These are phyloP conservation scores for Maudiozyma serrabonitensis DNA, from an alignment of 805 yeast species.

Conservation along the genomic window DNA sequence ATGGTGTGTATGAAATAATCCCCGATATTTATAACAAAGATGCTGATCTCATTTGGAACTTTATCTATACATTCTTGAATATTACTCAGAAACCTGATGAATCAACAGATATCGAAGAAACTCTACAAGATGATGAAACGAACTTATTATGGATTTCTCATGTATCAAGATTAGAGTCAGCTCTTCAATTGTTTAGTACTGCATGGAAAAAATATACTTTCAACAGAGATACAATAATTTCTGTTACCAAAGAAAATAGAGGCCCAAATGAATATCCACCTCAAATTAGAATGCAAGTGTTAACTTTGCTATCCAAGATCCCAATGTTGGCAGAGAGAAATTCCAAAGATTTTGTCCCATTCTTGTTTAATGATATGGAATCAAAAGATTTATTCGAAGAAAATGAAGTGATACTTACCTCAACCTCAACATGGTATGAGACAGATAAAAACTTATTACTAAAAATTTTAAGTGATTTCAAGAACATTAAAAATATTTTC, in stretches of 20 bases:
- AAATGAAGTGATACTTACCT: conserved; percentile 1
- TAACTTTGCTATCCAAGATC: conserved; percentile 47
- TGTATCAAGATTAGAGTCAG: conserved; percentile 37
- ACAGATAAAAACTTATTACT: conserved; percentile 51
- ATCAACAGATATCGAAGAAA: conserved; percentile 14
- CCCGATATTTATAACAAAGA: conserved; percentile 37
- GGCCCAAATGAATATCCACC: conserved; percentile 34
- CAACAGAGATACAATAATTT: conserved; percentile 31
- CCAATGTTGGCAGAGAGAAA: conserved; percentile 64
- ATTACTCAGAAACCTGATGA: conserved; percentile 13
- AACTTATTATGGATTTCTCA: conserved; percentile 34
- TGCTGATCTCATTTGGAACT: conserved; percentile 45
- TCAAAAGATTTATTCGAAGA: conserved; percentile 16
- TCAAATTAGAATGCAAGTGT: conserved; percentile 44
- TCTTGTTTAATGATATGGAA: conserved; percentile 34
- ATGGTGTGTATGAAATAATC: conserved; percentile 55
- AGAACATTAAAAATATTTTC: conserved; percentile 46
- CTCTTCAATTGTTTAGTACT: conserved; percentile 25
- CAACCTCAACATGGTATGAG: conserved; percentile 32
- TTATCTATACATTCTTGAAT: conserved; percentile 32
- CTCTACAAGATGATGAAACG: conserved; percentile 6
- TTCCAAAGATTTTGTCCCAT: conserved; percentile 47
- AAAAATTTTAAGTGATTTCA: conserved; percentile 55
- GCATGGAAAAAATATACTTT: conserved; percentile 29
- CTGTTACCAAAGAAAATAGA: conserved; percentile 29